These are phyloP conservation scores for Plectranthus barbatus DNA, from an alignment of 257 asterid species.

Conservation along the genomic window DNA sequence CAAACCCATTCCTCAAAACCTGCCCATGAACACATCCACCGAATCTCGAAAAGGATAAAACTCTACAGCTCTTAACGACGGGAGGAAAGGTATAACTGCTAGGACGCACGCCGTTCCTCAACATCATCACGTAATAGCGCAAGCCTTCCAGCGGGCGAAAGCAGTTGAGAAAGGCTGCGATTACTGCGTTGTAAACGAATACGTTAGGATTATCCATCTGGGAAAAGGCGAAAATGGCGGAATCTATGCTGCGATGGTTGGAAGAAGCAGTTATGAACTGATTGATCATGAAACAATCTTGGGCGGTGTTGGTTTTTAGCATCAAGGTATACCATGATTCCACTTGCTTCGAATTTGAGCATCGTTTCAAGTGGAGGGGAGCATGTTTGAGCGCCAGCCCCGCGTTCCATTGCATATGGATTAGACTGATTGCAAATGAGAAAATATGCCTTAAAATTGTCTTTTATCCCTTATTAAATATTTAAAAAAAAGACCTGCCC, in stretches of 20 bases:
- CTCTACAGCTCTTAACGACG: constrained; percentile 47
- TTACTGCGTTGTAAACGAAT: constrained; percentile 50
- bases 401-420: constrained; percentile 21
- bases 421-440: too few species aligned
- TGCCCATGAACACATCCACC: constrained; percentile 58
- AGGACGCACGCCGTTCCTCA: constrained; percentile 41
- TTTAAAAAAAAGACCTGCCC: too few species aligned
- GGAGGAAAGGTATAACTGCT: constrained; percentile 58
- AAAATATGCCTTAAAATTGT: too few species aligned
- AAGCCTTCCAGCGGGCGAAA: constrained; percentile 37
- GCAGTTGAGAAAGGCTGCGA: constrained; percentile 45
- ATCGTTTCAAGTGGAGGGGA: constrained; percentile 31
- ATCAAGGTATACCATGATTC: constrained; percentile 47
- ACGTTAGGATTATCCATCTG: constrained; percentile 39
- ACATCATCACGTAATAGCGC: constrained; percentile 36
- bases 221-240: constrained; percentile 41
- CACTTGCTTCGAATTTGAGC: constrained; percentile 43
- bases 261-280: constrained; percentile 63
- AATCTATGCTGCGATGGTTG: constrained; percentile 25
- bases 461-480: too few species aligned
- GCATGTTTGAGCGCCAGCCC: constrained; percentile 16
- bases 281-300: constrained; percentile 64
- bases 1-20: constrained; percentile 47
- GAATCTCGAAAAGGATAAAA: constrained; percentile 16
- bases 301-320: constrained; percentile 38